These are phyloP conservation scores for Ganoderma resinaceum DNA, from an alignment of 1,284 basidiomycete genomes.

Conservation along the genomic window DNA sequence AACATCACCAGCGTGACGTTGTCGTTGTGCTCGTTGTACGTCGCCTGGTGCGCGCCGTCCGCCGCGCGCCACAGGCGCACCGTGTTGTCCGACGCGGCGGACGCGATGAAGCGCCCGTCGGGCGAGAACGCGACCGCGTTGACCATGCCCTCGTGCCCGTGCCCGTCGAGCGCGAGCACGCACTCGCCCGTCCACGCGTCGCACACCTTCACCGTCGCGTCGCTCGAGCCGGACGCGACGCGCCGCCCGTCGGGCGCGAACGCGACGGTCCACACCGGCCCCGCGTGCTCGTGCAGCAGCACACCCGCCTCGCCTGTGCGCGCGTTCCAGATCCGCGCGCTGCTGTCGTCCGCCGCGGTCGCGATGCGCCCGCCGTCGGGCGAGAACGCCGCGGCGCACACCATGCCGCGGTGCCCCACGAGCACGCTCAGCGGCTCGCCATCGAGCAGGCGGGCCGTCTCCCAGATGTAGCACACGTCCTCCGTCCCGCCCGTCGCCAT, in stretches of 20 bases:
- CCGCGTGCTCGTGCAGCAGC: constrained; percentile 29
- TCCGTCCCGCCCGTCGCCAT: constrained; percentile 34
- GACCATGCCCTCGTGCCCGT: constrained; percentile 14
- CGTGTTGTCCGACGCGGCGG: constrained; percentile 18
- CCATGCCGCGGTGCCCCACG: constrained; percentile 23
- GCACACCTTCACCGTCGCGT: constrained; percentile 23
- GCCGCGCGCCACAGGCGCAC: constrained; percentile 23
- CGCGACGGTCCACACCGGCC: constrained; percentile 41
- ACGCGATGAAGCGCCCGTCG: constrained; percentile 23
- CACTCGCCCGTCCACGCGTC: constrained; percentile 24
- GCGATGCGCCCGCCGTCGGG: constrained; percentile 32
- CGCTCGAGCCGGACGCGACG: constrained; percentile 24
- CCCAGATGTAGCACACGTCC: constrained; percentile 29
- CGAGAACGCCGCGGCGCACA: constrained; percentile 34
- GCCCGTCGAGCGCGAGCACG: constrained; percentile 8
- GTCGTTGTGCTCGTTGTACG: constrained; percentile 27
- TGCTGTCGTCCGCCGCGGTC: constrained; percentile 34
- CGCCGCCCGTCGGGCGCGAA: constrained; percentile 44
- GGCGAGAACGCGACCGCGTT: constrained; percentile 35
- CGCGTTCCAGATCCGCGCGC: constrained; percentile 28
- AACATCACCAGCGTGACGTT: constrained; percentile 40
- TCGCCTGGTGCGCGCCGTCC: constrained; percentile 13
- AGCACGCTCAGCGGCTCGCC: constrained; percentile 13
- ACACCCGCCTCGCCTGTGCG: constrained; percentile 29
- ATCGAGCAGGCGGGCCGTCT: constrained; percentile 12